Evolutionary conservation across 148 eudicot species (phyloP).

Genomic region (Arbutus unedo): DNA sequence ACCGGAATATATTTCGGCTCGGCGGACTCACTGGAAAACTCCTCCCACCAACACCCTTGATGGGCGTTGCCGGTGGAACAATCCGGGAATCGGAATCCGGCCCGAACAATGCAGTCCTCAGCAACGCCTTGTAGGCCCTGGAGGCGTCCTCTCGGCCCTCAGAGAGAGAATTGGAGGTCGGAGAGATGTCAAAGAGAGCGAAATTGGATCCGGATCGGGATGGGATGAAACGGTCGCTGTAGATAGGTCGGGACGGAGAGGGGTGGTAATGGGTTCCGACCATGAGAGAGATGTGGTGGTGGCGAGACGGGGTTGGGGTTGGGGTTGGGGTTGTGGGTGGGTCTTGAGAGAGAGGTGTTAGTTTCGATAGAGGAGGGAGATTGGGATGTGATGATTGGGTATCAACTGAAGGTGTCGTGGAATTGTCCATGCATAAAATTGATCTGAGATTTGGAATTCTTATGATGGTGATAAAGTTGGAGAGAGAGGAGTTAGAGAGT

Average conservation of each 20-base stretch:
- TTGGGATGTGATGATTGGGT: constrained; percentile 9
- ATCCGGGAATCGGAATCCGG: constrained; percentile 39
- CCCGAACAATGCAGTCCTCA: constrained; percentile 72
- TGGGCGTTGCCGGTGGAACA: constrained; percentile 51
- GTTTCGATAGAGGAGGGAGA: constrained; percentile 28
- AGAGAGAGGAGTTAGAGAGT: background rate
- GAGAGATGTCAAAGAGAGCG: constrained; percentile 51
- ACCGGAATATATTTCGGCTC: constrained; percentile 73
- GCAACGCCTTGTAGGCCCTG: constrained; percentile 47
- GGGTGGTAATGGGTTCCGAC: constrained; percentile 45
- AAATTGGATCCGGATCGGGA: constrained; percentile 72
- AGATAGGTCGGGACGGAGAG: constrained; percentile 64
- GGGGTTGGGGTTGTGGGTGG: background rate
- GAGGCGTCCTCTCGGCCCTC: constrained; percentile 39
- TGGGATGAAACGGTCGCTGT: constrained; percentile 81
- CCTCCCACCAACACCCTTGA: constrained; percentile 28
- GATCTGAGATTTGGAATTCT: background rate
- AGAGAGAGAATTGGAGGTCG: constrained; percentile 19
- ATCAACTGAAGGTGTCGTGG: constrained; percentile 6
- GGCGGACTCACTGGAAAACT: constrained; percentile 17
- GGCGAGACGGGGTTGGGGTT: constrained; percentile 35
- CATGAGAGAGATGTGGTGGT: constrained; percentile 30
- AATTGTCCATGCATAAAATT: constrained; percentile 12
- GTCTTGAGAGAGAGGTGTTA: constrained; percentile 15
- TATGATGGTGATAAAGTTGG: background rate